These are phyloP conservation scores for Alnus rubra DNA, from an alignment of 306 rosid genomes.

Conservation along the genomic window DNA sequence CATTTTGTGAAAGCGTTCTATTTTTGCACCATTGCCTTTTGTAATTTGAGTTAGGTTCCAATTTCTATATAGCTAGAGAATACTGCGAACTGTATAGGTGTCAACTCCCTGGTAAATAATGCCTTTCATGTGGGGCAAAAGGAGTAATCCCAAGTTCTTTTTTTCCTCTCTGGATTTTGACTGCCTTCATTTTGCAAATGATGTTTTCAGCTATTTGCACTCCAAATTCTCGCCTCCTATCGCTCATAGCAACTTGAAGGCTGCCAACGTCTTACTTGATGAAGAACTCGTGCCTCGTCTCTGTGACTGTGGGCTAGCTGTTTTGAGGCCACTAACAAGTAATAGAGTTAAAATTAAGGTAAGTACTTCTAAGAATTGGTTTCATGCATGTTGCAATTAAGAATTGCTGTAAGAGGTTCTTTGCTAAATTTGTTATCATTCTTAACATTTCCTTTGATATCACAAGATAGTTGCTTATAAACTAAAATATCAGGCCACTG, in stretches of 20 bases:
- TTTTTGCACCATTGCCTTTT: background rate
- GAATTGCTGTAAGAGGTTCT: background rate
- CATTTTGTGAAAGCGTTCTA: too few relatives aligned
- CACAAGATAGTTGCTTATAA: background rate
- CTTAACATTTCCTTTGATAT: background rate
- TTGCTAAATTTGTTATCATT: background rate
- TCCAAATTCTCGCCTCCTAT: slow-evolving; percentile 72
- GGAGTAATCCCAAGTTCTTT: background rate
- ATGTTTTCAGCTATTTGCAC: slow-evolving; percentile 73
- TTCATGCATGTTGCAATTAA: slow-evolving; percentile 14
- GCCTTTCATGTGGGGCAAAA: background rate
- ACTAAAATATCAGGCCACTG: background rate
- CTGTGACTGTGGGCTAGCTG: slow-evolving; percentile 67
- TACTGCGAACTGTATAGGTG: background rate
- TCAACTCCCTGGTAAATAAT: background rate
- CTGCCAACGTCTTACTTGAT: slow-evolving; percentile 80
- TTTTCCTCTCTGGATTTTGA: slow-evolving; percentile 4
- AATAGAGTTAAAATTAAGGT: slow-evolving; percentile 52
- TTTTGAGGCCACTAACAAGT: slow-evolving; percentile 63
- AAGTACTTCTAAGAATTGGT: slow-evolving; percentile 16
- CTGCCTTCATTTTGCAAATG: slow-evolving; percentile 21
- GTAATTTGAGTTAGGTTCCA: background rate
- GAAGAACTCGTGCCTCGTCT: slow-evolving; percentile 70
- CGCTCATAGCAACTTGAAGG: slow-evolving; percentile 80
- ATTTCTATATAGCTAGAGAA: background rate